A percentile compares a stretch with the other conserved stretches of the same genome.
Conservation (phyloP, 2,329 filamentous ascomycete genomes). For the Fusarium zealandicum region DNA sequence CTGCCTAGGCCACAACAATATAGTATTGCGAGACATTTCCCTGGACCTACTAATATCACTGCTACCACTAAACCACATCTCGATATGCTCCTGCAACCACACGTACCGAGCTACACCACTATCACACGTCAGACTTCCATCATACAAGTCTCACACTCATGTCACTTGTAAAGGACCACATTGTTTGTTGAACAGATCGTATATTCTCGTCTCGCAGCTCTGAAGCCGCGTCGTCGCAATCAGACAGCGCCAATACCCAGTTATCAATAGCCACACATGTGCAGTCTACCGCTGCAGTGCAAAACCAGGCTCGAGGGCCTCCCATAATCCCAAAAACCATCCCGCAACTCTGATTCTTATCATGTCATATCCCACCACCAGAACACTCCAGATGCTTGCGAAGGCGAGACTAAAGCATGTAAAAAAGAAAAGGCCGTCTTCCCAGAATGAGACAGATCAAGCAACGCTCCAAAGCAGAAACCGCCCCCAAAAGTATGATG, state of each 20-base stretch:
- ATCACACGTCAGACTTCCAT: not conserved
- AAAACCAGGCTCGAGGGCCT: constrained; percentile 49
- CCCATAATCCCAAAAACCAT: constrained; percentile 43
- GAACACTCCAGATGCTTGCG: constrained; percentile 45
- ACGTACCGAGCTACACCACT: too few relatives aligned
- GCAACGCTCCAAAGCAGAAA: constrained; percentile 39
- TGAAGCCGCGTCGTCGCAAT: constrained; percentile 44
- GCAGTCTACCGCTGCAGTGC: constrained; percentile 43
- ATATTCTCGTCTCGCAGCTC: constrained; percentile 49
- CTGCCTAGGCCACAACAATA: too few relatives aligned
- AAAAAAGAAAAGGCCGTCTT: constrained; percentile 25
- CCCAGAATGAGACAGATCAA: constrained; percentile 41
- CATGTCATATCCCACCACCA: constrained; percentile 43
- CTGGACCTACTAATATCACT: not conserved
- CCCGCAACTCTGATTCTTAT: constrained; percentile 43
- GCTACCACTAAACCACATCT: too few relatives aligned
- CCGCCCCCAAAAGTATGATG: constrained; percentile 32
- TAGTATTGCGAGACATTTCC: not conserved
- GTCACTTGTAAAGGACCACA: not conserved
- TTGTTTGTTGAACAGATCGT: constrained; percentile 46
- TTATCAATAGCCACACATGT: constrained; percentile 44
- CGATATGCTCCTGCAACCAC: too few relatives aligned
- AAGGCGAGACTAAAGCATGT: constrained; percentile 37
- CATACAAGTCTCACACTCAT: not conserved
- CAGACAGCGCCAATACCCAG: constrained; percentile 45